Percentiles rank a stretch among this genome's conserved stretches.
These are phyloP conservation scores for Huntiella abstrusa DNA, from an alignment of 2,329 filamentous ascomycete species.

Conservation along the genomic window DNA sequence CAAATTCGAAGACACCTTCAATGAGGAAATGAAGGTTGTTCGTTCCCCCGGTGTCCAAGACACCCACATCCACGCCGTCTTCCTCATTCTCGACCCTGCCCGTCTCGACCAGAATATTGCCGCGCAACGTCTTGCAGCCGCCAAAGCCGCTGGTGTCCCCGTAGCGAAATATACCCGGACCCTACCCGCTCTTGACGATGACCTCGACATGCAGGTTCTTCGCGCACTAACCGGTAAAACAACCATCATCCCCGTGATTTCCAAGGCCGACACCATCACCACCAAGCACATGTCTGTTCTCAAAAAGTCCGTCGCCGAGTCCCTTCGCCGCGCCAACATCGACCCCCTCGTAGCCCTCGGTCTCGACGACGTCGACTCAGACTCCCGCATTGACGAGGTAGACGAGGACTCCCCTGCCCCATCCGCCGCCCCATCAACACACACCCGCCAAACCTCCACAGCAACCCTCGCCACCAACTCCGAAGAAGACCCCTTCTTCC, in stretches of 20 bases:
- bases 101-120: conserved; percentile 70
- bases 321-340: conserved; percentile 65
- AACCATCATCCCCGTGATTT: conserved; percentile 84
- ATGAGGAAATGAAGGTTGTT: conserved; percentile 93
- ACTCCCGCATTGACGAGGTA: conserved; percentile 35
- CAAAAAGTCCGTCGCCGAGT: conserved; percentile 79
- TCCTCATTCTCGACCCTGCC: conserved; percentile 74
- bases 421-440: conserved; percentile 14
- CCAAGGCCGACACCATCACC: conserved; percentile 95
- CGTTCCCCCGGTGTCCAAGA: conserved; percentile 83
- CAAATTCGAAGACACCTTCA: conserved; percentile 96
- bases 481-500: conserved; percentile 50
- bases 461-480: conserved; percentile 20
- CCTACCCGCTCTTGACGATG: conserved; percentile 61
- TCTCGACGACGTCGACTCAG: conserved; percentile 54
- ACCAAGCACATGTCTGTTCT: conserved; percentile 80
- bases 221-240: conserved; percentile 82
- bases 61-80: conserved; percentile 92
- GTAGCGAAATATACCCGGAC: conserved; percentile 19
- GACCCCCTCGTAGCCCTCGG: conserved; percentile 78
- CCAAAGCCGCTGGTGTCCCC: conserved; percentile 17
- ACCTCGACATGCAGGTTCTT: conserved; percentile 78
- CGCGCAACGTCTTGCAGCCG: conserved; percentile 38
- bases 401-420: conserved; percentile 24
- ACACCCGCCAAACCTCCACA: conserved; percentile 19